Conservation (phyloP, 768 basidiomycete genomes). For the Lentinus tigrinus region DNA sequence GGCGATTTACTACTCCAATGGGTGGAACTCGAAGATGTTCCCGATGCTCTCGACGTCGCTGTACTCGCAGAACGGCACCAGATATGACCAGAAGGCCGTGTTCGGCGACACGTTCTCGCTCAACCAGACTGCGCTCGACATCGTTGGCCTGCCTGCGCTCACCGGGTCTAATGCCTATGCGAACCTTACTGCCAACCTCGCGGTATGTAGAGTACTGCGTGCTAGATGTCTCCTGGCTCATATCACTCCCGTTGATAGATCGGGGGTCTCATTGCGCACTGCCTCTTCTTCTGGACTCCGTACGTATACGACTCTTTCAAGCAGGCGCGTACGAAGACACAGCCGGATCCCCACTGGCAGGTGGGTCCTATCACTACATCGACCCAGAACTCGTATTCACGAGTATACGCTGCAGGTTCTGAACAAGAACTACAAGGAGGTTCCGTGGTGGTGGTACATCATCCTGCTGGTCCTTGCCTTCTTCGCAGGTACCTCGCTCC, state of each 20-base stretch:
- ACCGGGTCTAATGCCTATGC: slow-evolving; percentile 52
- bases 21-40: slow-evolving; percentile 54
- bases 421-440: slow-evolving; percentile 60
- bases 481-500: slow-evolving; percentile 44
- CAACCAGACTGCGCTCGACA: slow-evolving; percentile 52
- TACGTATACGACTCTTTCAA: slow-evolving; percentile 51
- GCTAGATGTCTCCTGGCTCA: not conserved
- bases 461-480: slow-evolving; percentile 49
- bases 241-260: slow-evolving; percentile 36
- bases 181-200: slow-evolving; percentile 47
- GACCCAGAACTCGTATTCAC: not conserved
- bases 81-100: slow-evolving; percentile 54
- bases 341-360: slow-evolving; percentile 59
- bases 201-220: slow-evolving; percentile 30
- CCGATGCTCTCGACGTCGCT: slow-evolving; percentile 63
- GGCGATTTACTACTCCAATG: slow-evolving; percentile 62
- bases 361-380: slow-evolving; percentile 21
- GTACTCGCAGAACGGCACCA: slow-evolving; percentile 51
- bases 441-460: slow-evolving; percentile 61
- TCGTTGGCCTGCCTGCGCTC: slow-evolving; percentile 40
- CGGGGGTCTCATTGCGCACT: slow-evolving; percentile 58
- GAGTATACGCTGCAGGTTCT: slow-evolving; percentile 19
- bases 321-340: slow-evolving; percentile 42
- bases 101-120: slow-evolving; percentile 51
- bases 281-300: slow-evolving; percentile 55